phyloP scores from a whole-genome alignment of 73 alveolate species.

The Stentor coeruleus region DNA sequence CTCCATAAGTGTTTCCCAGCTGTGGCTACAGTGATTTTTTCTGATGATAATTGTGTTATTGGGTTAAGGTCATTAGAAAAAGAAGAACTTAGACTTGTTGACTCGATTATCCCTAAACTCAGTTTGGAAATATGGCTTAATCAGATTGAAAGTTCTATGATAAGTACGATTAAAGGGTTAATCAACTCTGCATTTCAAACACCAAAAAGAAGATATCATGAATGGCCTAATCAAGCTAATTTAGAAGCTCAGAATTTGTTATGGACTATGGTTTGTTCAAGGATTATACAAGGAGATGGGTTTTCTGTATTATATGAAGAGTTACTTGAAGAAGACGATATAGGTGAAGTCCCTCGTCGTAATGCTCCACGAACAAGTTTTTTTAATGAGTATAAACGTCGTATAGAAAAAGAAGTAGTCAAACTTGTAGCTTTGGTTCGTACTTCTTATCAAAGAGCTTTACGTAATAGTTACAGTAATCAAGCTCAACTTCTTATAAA shows the following conservation, averaged over 20 bases:
- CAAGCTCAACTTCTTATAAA: neutral
- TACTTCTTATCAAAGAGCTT: neutral
- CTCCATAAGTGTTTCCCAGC: constrained; percentile 61
- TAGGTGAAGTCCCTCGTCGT: constrained; percentile 11
- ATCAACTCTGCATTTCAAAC: constrained; percentile 40
- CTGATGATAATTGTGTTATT: constrained; percentile 38
- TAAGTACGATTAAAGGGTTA: constrained; percentile 41
- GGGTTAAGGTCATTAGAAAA: constrained; percentile 59
- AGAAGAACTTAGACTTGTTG: constrained; percentile 60
- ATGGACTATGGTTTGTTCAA: constrained; percentile 27
- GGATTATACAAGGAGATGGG: constrained; percentile 9
- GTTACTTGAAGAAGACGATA: neutral
- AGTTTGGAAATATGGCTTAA: constrained; percentile 71
- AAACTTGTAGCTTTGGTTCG: constrained; percentile 12
- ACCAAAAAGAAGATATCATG: constrained; percentile 53
- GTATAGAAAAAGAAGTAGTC: constrained; percentile 1
- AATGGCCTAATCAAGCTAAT: constrained; percentile 56
- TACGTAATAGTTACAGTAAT: constrained; percentile 2
- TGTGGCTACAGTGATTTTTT: constrained; percentile 36
- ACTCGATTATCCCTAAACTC: constrained; percentile 62
- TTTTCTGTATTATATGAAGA: neutral
- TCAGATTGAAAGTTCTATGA: constrained; percentile 54
- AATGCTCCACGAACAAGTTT: neutral
- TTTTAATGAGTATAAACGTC: neutral
- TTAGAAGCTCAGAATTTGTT: constrained; percentile 45